Evolutionary conservation across 352 stramenopile genomes (phyloP), one percentile per base, ranked within the genome.

Genomic region (Peronosclerospora sorghi): DNA sequence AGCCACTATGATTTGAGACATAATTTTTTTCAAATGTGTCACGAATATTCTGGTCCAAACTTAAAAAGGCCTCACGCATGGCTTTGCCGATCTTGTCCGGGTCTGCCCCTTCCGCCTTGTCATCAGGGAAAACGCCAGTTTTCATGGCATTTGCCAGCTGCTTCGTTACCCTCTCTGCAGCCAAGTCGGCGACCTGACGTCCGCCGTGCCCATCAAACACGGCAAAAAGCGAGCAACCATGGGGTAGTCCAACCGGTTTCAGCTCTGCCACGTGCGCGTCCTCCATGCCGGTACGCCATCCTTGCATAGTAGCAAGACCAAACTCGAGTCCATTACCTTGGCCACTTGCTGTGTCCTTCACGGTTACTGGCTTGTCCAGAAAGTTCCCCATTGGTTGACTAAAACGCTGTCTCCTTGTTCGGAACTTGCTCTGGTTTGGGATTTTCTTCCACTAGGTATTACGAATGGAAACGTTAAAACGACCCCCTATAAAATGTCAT

Each of bases 151-250:
- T 45, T 0, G 47, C 48, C 28, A 87, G 61, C 29, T 67, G 43
- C 5, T 69, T 45, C 1, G 43, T 53, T n/a, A 83, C 39, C 8
- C 62, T 47, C 8, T 76, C 49, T 4, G 69, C 58, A 7, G 73
- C 71, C 35, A 84, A 48, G 19, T 77, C 60, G 1, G 80, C 73
- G 0, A 72, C 54, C 29, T 83, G 44, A 19, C 67, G 67, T 13
- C 80, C 77, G 41, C 74, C 73, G 45, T 89, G 80, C 46, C 74
- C 76, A 54, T 92, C 80, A 40, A 76, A 92, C 29, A 92, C 77
- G 7, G 74, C 76, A 46, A 92, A 89, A 28, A 87, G 47, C 26
- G 77, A 80, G 44, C 59, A 74, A 28, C 58, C 60, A 0, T 40
- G n/a, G 1, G 74, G 73, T 4, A 84, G 46, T 7, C 56, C 55